A percentile compares a stretch with the other conserved stretches of the same genome.
phyloP scores from a whole-genome alignment of 2,329 filamentous ascomycete species.

The Cercospora janseana region DNA sequence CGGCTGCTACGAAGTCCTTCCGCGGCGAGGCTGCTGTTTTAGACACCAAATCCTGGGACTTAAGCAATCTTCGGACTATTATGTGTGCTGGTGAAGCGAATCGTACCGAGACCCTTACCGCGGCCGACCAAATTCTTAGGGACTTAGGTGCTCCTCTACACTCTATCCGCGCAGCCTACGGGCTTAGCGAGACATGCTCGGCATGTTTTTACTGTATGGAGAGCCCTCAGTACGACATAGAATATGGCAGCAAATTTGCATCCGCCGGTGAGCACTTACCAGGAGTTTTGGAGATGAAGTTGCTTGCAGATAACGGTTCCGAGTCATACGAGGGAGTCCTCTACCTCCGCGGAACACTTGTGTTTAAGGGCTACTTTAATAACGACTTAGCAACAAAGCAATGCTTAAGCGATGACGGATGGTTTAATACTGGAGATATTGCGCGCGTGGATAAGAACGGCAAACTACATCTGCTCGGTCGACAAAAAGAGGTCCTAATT shows the following conservation, averaged over 20 bases:
- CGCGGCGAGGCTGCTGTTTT: background rate
- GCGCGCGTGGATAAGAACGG: slow-evolving; percentile 24
- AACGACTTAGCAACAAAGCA: slow-evolving; percentile 38
- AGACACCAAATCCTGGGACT: slow-evolving; percentile 1
- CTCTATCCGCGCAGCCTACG: slow-evolving; percentile 25
- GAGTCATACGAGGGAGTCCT: slow-evolving; percentile 13
- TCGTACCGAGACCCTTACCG: slow-evolving; percentile 20
- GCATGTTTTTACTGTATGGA: slow-evolving; percentile 28
- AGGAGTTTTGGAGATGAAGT: slow-evolving; percentile 18
- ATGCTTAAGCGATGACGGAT: slow-evolving; percentile 39
- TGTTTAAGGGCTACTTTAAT: slow-evolving; percentile 42
- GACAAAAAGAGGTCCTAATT: slow-evolving; percentile 27
- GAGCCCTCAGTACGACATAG: slow-evolving; percentile 23
- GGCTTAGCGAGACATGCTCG: slow-evolving; percentile 29
- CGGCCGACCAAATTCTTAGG: slow-evolving; percentile 15
- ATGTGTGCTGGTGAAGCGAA: slow-evolving; percentile 52
- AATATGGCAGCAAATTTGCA: slow-evolving; percentile 21
- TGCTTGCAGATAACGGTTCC: slow-evolving; percentile 7
- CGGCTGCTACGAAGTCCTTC: slow-evolving; percentile 11
- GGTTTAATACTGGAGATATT: slow-evolving; percentile 36
- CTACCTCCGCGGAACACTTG: slow-evolving; percentile 21
- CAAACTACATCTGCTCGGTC: slow-evolving; percentile 25
- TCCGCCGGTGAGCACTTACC: slow-evolving; percentile 21
- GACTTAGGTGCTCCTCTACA: slow-evolving; percentile 18
- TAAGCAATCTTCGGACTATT: slow-evolving; percentile 27